Base-by-base conservation (phyloP, 176 grass and related monocot species). In the Triticum timopheevii region DNA sequence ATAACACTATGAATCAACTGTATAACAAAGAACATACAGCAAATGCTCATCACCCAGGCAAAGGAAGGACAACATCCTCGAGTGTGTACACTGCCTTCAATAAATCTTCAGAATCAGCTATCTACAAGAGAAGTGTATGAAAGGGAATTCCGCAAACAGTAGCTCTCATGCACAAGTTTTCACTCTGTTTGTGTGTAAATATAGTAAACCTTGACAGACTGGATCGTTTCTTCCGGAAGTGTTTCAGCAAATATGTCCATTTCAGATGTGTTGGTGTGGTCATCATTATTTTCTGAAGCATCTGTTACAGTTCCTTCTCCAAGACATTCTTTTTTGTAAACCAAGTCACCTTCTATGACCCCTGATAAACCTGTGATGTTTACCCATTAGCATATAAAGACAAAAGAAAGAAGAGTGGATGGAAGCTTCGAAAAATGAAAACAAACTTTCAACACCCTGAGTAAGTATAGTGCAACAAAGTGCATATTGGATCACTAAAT, bases 1-100 rank as follows among this genome's bases (percentile, higher is more conserved):
- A 83, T 73, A 45, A 59, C 58, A 35, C 74, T 87, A 65, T 38
- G 28, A 66, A 5, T 10, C 16, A 83, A 73, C 11, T 42, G 3
- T 45, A 75, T 20, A 69, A 39, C 10, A 67, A 88, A 61, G n/a
- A 73, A 50, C 13, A 50, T 90, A 50, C 49, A 73, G 22, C 20
- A 88, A 88, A 27, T 59, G 74, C 27, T 94, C 65, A 34, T 90
- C 93, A 98, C 96, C 96, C 93, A 73, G 96, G 96, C 90, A 98
- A 96, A 79, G 96, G 93, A 67, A 98, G 93, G 62, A 98, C 90
- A 86, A 94, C 92, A 87, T 98, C 96, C 84, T 98, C 96, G 80
- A 94, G 82, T 6, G 86, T 93, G 87, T 98, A 96, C 10, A 73
- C 65, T 61, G 82, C 87, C 85, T 94, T 93, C 70, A 74, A 87